A percentile compares a stretch with the other conserved stretches of the same genome.
phyloP scores from a whole-genome alignment of 805 yeast species.

The Ogataea angusta region DNA sequence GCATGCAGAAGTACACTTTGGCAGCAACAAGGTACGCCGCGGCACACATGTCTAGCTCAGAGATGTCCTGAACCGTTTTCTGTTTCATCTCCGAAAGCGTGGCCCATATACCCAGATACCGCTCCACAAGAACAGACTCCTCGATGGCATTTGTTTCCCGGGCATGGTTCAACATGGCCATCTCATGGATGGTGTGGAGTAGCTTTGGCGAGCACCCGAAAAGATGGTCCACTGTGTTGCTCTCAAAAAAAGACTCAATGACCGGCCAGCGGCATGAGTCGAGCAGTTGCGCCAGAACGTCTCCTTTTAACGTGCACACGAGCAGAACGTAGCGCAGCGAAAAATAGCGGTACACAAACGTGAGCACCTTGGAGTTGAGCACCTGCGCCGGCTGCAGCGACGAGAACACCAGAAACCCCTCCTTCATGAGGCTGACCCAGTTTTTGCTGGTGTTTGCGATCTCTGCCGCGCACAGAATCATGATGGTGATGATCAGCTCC shows the following conservation, averaged over 20 bases:
- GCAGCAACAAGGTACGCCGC: slow-evolving; percentile 20
- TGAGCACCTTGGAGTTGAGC: slow-evolving; percentile 21
- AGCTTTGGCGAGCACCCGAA: slow-evolving; percentile 35
- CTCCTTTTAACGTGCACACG: slow-evolving; percentile 24
- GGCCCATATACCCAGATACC: slow-evolving; percentile 13
- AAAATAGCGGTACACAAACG: slow-evolving; percentile 33
- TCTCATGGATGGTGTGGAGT: slow-evolving; percentile 23
- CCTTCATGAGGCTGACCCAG: slow-evolving; percentile 33
- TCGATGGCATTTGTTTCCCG: slow-evolving; percentile 8
- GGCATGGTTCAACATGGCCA: slow-evolving; percentile 20
- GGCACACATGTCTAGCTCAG: slow-evolving; percentile 22
- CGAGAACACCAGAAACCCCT: slow-evolving; percentile 30
- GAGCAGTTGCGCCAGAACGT: slow-evolving; percentile 16
- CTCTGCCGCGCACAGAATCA: slow-evolving; percentile 32
- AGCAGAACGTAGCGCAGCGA: slow-evolving; percentile 30
- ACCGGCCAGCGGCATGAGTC: slow-evolving; percentile 26
- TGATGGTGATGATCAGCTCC: slow-evolving; percentile 28
- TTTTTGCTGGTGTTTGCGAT: slow-evolving; percentile 27
- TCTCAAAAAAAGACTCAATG: slow-evolving; percentile 25
- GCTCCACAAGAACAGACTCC: background rate
- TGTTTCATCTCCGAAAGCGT: slow-evolving; percentile 13
- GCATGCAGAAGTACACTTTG: slow-evolving; percentile 19
- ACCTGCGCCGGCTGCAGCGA: slow-evolving; percentile 22
- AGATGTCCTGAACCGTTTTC: background rate
- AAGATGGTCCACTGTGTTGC: slow-evolving; percentile 29